These are phyloP conservation scores for Neonectria ditissima DNA, from an alignment of 2,329 filamentous ascomycete genomes.

Conservation along the genomic window DNA sequence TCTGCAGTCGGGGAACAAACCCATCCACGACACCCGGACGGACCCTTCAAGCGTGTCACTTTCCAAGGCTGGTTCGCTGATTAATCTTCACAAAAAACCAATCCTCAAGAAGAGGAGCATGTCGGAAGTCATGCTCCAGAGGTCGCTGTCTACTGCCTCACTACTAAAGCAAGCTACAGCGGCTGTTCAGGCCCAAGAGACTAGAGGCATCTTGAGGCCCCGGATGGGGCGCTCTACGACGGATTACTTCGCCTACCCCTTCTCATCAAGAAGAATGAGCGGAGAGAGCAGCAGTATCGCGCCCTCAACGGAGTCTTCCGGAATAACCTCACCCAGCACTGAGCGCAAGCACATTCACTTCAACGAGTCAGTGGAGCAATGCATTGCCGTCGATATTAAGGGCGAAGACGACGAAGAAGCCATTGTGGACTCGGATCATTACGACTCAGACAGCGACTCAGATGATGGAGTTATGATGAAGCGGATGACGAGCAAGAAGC, in stretches of 20 bases:
- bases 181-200: conserved; percentile 85
- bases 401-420: conserved; percentile 80
- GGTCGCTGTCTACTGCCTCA: conserved; percentile 88
- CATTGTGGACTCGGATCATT: conserved; percentile 67
- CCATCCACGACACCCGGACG: conserved; percentile 60
- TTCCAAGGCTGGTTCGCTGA: conserved; percentile 71
- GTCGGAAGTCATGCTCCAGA: conserved; percentile 94
- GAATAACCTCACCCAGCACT: conserved; percentile 70
- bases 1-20: conserved; percentile 77
- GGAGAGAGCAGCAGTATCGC: conserved; percentile 71
- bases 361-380: conserved; percentile 95
- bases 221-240: conserved; percentile 73
- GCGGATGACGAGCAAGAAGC: conserved; percentile 67
- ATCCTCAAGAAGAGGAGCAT: conserved; percentile 97
- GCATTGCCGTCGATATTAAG: conserved; percentile 91
- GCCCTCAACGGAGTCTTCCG: conserved; percentile 77
- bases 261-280: conserved; percentile 71
- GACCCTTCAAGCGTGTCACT: conserved; percentile 57
- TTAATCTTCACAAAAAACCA: conserved; percentile 79
- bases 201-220: conserved; percentile 63
- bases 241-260: conserved; percentile 75
- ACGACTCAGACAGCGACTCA: conserved; percentile 73
- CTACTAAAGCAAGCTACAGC: conserved; percentile 90
- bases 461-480: conserved; percentile 91
- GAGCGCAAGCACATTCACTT: conserved; percentile 93